Conservation (phyloP, 2,329 filamentous ascomycete genomes). For the Coniella lustricola region DNA sequence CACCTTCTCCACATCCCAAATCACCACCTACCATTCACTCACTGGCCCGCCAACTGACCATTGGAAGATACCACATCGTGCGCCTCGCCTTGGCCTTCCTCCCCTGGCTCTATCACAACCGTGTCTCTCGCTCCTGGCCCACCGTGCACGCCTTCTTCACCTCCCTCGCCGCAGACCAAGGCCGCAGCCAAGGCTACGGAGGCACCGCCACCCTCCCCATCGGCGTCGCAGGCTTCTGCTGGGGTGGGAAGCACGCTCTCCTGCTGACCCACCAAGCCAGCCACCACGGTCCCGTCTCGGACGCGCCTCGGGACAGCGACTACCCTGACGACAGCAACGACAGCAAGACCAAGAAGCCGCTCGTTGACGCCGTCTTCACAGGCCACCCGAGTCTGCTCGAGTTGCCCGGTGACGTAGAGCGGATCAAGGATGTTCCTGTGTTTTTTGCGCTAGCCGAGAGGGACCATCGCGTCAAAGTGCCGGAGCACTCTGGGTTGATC, state of each 20-base stretch:
- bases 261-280: constrained; percentile 34
- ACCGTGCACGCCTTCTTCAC: constrained; percentile 31
- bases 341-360: constrained; percentile 22
- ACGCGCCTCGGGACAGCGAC: too few species aligned
- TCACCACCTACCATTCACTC: too few species aligned
- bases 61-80: constrained; percentile 24
- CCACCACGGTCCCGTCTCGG: constrained; percentile 6
- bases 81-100: constrained; percentile 22
- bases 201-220: constrained; percentile 29
- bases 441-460: constrained; percentile 39
- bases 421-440: constrained; percentile 33
- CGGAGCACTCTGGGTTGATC: constrained; percentile 27
- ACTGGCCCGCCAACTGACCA: not conserved
- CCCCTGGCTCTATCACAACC: constrained; percentile 27
- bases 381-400: constrained; percentile 44
- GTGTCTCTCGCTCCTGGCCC: constrained; percentile 26
- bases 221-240: constrained; percentile 54
- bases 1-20: too few species aligned
- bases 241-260: constrained; percentile 51
- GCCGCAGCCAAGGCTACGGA: too few species aligned
- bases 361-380: constrained; percentile 46
- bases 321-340: not conserved
- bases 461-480: constrained; percentile 32
- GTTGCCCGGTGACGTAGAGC: constrained; percentile 41
- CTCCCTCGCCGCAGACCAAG: constrained; percentile 28